Evolutionary conservation across 108 stramenopile species (phyloP).

Genomic region (Licmophora abbreviata): DNA sequence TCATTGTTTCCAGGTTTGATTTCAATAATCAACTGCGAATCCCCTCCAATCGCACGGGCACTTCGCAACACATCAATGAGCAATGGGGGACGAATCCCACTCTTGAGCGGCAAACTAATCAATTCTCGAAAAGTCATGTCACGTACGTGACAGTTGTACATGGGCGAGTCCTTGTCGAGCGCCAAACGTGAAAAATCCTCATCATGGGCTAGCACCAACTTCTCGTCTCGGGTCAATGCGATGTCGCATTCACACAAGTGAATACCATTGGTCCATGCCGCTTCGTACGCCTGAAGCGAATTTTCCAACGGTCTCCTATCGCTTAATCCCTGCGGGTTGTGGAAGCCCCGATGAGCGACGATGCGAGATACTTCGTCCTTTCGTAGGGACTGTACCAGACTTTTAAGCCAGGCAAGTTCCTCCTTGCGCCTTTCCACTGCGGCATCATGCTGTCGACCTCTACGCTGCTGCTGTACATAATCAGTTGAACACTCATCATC

Average conservation of each 20-base stretch:
- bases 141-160: constrained; percentile 35
- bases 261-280: constrained; percentile 66
- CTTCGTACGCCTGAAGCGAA: constrained; percentile 57
- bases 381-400: constrained; percentile 21
- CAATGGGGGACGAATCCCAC: constrained; percentile 58
- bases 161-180: constrained; percentile 26
- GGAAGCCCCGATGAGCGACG: constrained; percentile 76
- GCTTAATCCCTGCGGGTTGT: constrained; percentile 41
- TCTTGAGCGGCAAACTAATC: constrained; percentile 52
- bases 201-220: constrained; percentile 64
- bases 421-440: constrained; percentile 23
- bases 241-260: constrained; percentile 75
- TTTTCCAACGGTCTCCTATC: constrained; percentile 65
- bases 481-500: constrained; percentile 1
- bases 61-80: constrained; percentile 61
- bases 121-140: constrained; percentile 69
- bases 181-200: constrained; percentile 58
- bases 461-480: too few species aligned
- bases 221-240: constrained; percentile 71
- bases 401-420: constrained; percentile 50
- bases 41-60: constrained; percentile 51
- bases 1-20: constrained; percentile 69
- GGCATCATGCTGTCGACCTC: background rate
- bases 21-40: constrained; percentile 55
- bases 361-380: constrained; percentile 10